Evolutionary conservation across 208 protist genomes (phyloP).

Genomic region (Paratrypanosoma confusum): DNA sequence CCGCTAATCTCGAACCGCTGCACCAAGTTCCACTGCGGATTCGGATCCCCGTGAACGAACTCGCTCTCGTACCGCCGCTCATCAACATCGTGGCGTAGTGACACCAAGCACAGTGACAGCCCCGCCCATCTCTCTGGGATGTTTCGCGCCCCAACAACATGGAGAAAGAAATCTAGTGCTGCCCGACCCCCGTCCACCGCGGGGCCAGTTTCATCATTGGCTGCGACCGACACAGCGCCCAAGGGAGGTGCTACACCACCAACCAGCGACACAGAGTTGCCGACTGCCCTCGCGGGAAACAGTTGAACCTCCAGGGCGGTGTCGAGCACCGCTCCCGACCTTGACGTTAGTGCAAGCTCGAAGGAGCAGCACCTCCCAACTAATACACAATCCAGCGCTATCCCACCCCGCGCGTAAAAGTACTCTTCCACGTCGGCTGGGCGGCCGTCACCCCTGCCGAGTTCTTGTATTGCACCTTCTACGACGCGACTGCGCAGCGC

Average conservation of each 20-base stretch:
- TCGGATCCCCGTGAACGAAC: slow-evolving; percentile 22
- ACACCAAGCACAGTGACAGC: slow-evolving; percentile 52
- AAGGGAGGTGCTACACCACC: no score
- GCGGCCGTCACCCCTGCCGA: no score
- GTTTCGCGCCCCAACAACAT: slow-evolving; percentile 43
- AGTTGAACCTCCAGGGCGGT: slow-evolving; percentile 43
- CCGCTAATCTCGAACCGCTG: slow-evolving; percentile 55
- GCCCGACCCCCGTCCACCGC: slow-evolving; percentile 23
- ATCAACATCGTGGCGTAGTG: slow-evolving; percentile 37
- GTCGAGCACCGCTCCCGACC: slow-evolving; percentile 26
- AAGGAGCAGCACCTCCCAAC: slow-evolving; percentile 24
- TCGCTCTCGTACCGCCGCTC: slow-evolving; percentile 51
- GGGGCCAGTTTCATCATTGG: slow-evolving; percentile 10
- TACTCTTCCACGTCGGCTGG: no score
- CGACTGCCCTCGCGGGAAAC: slow-evolving; percentile 38
- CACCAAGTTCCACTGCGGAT: slow-evolving; percentile 42
- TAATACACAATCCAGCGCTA: slow-evolving; percentile 41
- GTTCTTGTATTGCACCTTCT: no score
- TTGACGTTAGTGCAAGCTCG: slow-evolving; percentile 21
- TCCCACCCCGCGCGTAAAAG: slow-evolving; percentile 48
- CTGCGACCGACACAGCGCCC: no score
- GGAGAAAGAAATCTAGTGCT: slow-evolving; percentile 51
- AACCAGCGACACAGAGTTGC: no score
- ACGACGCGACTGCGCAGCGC: slow-evolving; percentile 43
- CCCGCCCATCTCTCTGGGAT: slow-evolving; percentile 28